Percentiles rank a stretch among this genome's conserved stretches.
These are phyloP conservation scores for Solanum hybrid DNA, from an alignment of 305 asterid genomes.

Conservation along the genomic window DNA sequence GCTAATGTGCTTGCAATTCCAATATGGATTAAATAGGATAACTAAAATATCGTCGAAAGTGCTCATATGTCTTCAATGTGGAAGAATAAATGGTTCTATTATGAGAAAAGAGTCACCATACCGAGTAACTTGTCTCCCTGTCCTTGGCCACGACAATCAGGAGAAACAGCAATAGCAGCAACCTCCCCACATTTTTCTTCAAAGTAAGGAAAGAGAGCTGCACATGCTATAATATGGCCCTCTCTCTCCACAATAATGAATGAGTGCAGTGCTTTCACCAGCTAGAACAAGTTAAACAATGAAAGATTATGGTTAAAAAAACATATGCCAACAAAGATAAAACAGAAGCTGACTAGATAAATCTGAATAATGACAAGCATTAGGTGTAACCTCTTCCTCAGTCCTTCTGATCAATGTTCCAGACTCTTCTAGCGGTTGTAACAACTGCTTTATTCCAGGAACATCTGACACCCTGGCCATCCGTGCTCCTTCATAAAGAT, in stretches of 20 bases:
- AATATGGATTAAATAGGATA: neutral
- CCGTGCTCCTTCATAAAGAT: constrained; percentile 90
- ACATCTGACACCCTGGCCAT: constrained; percentile 64
- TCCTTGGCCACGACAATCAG: constrained; percentile 96
- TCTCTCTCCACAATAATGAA: constrained; percentile 88
- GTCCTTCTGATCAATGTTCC: constrained; percentile 79
- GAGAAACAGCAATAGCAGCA: constrained; percentile 96
- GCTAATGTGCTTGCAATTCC: neutral
- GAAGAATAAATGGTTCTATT: neutral
- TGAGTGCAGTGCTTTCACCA: constrained; percentile 47
- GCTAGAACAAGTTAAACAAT: constrained; percentile 28
- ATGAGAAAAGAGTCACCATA: constrained; percentile 17
- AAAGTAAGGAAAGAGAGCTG: constrained; percentile 70
- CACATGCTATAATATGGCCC: constrained; percentile 83
- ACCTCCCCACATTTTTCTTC: constrained; percentile 86
- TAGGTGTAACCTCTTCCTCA: constrained; percentile 52
- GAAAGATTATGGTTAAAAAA: neutral
- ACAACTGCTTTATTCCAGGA: constrained; percentile 53
- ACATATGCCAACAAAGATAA: neutral
- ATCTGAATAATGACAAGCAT: neutral
- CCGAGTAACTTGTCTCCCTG: constrained; percentile 98
- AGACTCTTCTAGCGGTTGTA: constrained; percentile 76
- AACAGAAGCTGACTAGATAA: neutral
- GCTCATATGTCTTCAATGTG: neutral
- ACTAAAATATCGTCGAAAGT: neutral